A percentile compares a stretch with the other conserved stretches of the same genome.
Conservation (phyloP, 192 early-diverging fungal genomes). For the Coemansia aciculifera region DNA sequence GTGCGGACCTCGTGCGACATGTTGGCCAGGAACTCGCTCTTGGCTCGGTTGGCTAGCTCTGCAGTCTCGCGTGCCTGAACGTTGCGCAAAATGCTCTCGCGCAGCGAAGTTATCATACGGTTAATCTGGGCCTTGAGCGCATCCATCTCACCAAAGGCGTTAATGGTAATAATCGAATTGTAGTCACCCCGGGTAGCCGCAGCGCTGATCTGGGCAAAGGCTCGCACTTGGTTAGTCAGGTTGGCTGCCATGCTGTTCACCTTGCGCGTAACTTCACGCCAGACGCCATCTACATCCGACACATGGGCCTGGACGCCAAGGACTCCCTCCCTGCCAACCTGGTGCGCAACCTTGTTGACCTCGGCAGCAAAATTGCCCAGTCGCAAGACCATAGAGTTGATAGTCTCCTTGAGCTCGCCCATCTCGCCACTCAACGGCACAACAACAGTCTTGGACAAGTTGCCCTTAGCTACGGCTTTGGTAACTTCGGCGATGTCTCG, state of each 20-base stretch:
- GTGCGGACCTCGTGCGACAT: constrained; percentile 84
- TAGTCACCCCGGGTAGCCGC: constrained; percentile 74
- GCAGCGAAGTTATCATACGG: constrained; percentile 76
- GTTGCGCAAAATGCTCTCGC: constrained; percentile 77
- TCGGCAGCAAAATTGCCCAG: constrained; percentile 63
- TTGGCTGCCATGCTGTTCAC: constrained; percentile 77
- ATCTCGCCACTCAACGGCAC: constrained; percentile 62
- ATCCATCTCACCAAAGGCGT: constrained; percentile 84
- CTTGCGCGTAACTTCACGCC: constrained; percentile 75
- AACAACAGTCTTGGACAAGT: constrained; percentile 56
- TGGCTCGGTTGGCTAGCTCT: constrained; percentile 79
- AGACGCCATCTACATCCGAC: constrained; percentile 67
- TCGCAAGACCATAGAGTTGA: constrained; percentile 65
- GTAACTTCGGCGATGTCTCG: constrained; percentile 68
- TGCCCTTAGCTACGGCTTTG: constrained; percentile 65
- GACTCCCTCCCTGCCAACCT: constrained; percentile 72
- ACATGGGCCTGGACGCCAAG: constrained; percentile 78
- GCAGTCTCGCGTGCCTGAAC: constrained; percentile 76
- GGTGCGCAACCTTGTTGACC: constrained; percentile 62
- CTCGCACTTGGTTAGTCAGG: constrained; percentile 75
- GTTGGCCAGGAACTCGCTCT: constrained; percentile 73
- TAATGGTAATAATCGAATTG: constrained; percentile 71
- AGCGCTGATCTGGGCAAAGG: constrained; percentile 75
- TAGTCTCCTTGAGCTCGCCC: constrained; percentile 60
- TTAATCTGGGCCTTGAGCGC: constrained; percentile 82